Base-by-base conservation (phyloP, 225 moss, liverwort and hornwort genomes). In the Anthoceros angustus region DNA sequence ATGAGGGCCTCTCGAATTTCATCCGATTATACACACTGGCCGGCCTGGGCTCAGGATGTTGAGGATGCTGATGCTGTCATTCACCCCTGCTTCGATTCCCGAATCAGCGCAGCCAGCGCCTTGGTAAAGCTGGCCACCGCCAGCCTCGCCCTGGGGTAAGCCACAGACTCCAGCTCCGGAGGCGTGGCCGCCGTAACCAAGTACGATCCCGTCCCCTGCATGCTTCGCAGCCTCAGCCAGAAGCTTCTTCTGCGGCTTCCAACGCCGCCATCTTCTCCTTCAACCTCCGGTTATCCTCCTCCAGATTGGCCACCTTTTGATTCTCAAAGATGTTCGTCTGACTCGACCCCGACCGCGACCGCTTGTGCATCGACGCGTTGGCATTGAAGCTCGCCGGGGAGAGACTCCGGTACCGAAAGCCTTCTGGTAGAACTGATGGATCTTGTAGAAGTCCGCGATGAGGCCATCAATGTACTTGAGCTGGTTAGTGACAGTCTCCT, bases 41-140 rank as follows among this genome's bases (percentile, higher is more conserved):
- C 0, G 55, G 16, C 55, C 55, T 12, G 55, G 55, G 55, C 55
- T 55, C n/a, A 55, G 55, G n/a, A 55, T 55, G 55, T 55, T 55
- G 55, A 55, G 55, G 23, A 55, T 55, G 55, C 55, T 55, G 55
- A 55, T 55, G 55, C 55, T 55, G 55, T 55, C 55, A 20, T 55
- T 55, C 55, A 55, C 55, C 55, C 55, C 55, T 55, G 55, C 55
- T 55, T 55, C 16, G 55, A 55, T 0, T 55, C 55, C 55, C 55
- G 55, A 8, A 55, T 20, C 10, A 55, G 55, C 7, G 55, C 12
- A 18, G 55, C 55, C 55, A 55, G 23, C 6, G 55, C 55, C 55
- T 55, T 55, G 55, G 55, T 55, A 12, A 55, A 55, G 55, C 55
- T 55, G 55, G 55, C 55, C 55, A 55, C 3, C 10, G 55, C 12